phyloP scores from a whole-genome alignment of 2,329 filamentous ascomycete genomes.

The Neoascochyta sp. region DNA sequence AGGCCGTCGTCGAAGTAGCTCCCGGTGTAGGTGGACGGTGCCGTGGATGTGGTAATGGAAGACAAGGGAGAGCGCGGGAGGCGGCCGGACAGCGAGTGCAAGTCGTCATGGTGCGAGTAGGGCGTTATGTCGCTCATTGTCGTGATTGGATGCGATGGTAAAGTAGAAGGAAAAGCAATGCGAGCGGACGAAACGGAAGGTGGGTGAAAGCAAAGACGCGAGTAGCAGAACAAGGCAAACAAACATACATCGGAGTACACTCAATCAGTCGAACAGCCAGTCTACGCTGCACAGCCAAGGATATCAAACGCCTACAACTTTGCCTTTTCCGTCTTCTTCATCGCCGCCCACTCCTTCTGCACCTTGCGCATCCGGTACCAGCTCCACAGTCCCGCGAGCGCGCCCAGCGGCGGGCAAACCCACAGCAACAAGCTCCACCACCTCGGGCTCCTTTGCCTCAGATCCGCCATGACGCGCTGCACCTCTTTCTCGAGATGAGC shows the following conservation, averaged over 20 bases:
- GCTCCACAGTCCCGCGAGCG: slow-evolving; percentile 64
- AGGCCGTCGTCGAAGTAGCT: slow-evolving; percentile 30
- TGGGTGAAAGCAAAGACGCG: not conserved
- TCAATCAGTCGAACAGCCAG: too few species aligned
- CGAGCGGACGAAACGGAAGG: slow-evolving; percentile 2
- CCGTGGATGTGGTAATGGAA: slow-evolving; percentile 2
- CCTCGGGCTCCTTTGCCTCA: slow-evolving; percentile 62
- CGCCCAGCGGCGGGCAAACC: slow-evolving; percentile 70
- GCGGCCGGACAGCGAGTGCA: slow-evolving; percentile 13
- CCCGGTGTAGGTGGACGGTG: slow-evolving; percentile 16
- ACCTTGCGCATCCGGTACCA: slow-evolving; percentile 68
- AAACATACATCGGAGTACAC: slow-evolving; percentile 1
- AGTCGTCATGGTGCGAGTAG: slow-evolving; percentile 25
- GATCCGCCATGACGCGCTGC: slow-evolving; percentile 58
- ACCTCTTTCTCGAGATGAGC: slow-evolving; percentile 68
- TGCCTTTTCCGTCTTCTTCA: slow-evolving; percentile 54
- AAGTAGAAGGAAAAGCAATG: not conserved
- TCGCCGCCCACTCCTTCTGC: slow-evolving; percentile 67
- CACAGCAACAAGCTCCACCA: slow-evolving; percentile 79
- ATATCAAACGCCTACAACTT: slow-evolving; percentile 47
- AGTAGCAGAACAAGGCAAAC: not conserved
- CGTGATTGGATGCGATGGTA: not conserved
- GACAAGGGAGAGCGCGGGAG: slow-evolving; percentile 6
- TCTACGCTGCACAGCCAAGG: too few species aligned
- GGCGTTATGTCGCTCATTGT: slow-evolving; percentile 15